phyloP scores from a whole-genome alignment of 2,329 filamentous ascomycete genomes.

The Ceratocystis albifundus region DNA sequence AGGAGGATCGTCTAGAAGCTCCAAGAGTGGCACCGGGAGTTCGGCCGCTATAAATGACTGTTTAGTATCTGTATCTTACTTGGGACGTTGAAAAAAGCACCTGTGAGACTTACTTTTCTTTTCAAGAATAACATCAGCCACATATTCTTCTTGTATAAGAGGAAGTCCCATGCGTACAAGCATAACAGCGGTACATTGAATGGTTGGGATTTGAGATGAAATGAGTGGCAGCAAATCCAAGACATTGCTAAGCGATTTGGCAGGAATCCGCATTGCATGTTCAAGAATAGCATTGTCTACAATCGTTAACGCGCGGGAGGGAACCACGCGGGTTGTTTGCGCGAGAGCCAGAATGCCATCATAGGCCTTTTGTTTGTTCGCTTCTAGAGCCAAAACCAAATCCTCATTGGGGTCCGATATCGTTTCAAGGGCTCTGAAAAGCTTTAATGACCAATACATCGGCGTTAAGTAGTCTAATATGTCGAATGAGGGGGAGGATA shows the following conservation, averaged over 20 bases:
- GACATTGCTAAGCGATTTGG: neutral
- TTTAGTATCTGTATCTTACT: slow-evolving; percentile 5
- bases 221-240: neutral
- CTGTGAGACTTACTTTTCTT: slow-evolving; percentile 42
- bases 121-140: slow-evolving; percentile 62
- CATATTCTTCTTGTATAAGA: slow-evolving; percentile 64
- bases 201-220: slow-evolving; percentile 31
- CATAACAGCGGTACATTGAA: slow-evolving; percentile 71
- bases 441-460: slow-evolving; percentile 59
- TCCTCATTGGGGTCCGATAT: slow-evolving; percentile 75
- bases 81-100: slow-evolving; percentile 20
- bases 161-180: slow-evolving; percentile 74
- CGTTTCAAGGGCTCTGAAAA: slow-evolving; percentile 52
- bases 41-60: slow-evolving; percentile 4
- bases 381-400: slow-evolving; percentile 59
- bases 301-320: neutral
- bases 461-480: neutral
- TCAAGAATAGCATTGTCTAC: slow-evolving; percentile 1
- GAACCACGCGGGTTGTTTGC: slow-evolving; percentile 28
- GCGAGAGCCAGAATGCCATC: slow-evolving; percentile 52
- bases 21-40: neutral
- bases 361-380: slow-evolving; percentile 28
- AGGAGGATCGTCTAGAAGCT: neutral
- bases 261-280: neutral
- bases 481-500: neutral